Evolutionary conservation across 305 asterid genomes (phyloP).

Genomic region (Andrographis paniculata): DNA sequence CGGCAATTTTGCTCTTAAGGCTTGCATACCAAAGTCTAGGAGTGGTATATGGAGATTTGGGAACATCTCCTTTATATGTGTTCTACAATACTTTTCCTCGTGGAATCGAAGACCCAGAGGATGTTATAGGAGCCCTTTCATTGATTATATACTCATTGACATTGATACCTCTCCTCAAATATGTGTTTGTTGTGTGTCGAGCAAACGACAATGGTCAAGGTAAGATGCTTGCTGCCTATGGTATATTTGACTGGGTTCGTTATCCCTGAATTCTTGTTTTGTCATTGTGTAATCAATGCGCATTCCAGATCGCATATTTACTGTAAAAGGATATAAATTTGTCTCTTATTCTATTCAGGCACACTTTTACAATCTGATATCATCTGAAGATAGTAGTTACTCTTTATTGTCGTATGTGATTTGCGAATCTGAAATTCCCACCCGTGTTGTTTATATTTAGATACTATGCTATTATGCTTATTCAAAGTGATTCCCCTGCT

Average conservation of each 20-base stretch:
- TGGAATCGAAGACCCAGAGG: constrained; percentile 71
- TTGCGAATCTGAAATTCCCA: no score
- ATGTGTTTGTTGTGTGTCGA: constrained; percentile 90
- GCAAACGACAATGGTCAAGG: constrained; percentile 99
- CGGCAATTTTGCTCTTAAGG: constrained; percentile 70
- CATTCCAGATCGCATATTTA: background rate
- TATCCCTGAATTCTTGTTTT: background rate
- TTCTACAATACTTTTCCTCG: constrained; percentile 91
- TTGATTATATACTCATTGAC: constrained; percentile 90
- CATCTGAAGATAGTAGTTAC: no score
- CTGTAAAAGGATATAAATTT: background rate
- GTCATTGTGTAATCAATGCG: constrained; percentile 1
- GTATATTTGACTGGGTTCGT: background rate
- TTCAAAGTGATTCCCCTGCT: no score
- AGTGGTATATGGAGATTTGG: constrained; percentile 96
- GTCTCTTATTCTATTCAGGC: background rate
- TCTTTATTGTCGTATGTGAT: no score
- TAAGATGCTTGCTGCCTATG: constrained; percentile 17
- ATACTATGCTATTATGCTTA: no score
- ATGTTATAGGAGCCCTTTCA: constrained; percentile 89
- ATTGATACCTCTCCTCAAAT: constrained; percentile 90
- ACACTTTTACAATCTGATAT: background rate
- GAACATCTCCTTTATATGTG: constrained; percentile 95
- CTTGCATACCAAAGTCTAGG: constrained; percentile 99
- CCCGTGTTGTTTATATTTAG: no score